A percentile compares a stretch with the other conserved stretches of the same genome.
Conservation (phyloP, 1,284 basidiomycete species). For the Sporisorium scitamineum region DNA sequence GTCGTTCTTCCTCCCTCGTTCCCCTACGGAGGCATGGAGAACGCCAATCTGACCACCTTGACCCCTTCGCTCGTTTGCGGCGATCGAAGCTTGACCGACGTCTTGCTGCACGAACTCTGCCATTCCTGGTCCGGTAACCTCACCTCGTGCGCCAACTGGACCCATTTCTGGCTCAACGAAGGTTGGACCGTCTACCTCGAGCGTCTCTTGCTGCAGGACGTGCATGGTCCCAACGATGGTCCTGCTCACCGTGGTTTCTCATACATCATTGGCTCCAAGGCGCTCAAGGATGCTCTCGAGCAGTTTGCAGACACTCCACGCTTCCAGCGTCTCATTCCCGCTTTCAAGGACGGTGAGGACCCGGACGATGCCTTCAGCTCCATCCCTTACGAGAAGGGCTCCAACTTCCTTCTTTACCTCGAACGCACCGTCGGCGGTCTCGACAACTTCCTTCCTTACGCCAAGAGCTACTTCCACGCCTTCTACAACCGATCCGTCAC, state of each 20-base stretch:
- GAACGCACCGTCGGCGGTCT: slow-evolving; percentile 86
- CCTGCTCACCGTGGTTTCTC: slow-evolving; percentile 84
- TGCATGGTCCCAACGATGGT: slow-evolving; percentile 74
- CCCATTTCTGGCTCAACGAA: slow-evolving; percentile 70
- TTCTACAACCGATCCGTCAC: slow-evolving; percentile 81
- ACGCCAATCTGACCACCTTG: slow-evolving; percentile 67
- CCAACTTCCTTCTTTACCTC: slow-evolving; percentile 78
- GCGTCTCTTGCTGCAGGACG: slow-evolving; percentile 79
- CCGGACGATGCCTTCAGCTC: slow-evolving; percentile 72
- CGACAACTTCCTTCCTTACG: slow-evolving; percentile 73
- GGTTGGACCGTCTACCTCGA: slow-evolving; percentile 95
- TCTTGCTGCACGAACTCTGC: slow-evolving; percentile 72
- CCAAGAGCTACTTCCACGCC: slow-evolving; percentile 78
- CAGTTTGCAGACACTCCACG: slow-evolving; percentile 72
- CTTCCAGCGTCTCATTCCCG: slow-evolving; percentile 86
- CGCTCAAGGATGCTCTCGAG: slow-evolving; percentile 79
- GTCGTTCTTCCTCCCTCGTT: slow-evolving; percentile 93
- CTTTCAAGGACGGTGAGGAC: slow-evolving; percentile 83
- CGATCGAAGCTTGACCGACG: slow-evolving; percentile 61
- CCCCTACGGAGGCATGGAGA: slow-evolving; percentile 75
- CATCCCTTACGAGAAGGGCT: slow-evolving; percentile 81
- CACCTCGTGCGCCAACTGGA: slow-evolving; percentile 67
- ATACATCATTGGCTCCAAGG: slow-evolving; percentile 81
- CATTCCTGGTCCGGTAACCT: slow-evolving; percentile 68
- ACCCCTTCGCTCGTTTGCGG: slow-evolving; percentile 67